Evolutionary conservation across 1,139 yeast genomes (phyloP).

Genomic region (Pichiaceae sp.): DNA sequence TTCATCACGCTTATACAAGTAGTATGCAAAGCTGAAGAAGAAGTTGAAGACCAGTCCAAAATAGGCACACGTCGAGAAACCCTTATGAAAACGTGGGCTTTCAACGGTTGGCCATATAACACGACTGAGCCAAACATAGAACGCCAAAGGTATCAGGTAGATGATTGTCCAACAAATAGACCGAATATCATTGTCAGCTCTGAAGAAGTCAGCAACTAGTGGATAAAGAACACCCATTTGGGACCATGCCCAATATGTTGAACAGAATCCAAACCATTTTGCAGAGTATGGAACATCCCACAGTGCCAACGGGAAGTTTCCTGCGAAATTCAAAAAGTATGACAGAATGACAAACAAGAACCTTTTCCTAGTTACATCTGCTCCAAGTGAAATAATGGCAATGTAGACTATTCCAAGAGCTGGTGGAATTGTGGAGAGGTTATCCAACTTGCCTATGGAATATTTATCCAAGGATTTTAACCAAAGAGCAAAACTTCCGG

Average conservation of each 20-base stretch:
- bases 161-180: slow-evolving; percentile 36
- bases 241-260: slow-evolving; percentile 42
- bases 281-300: slow-evolving; percentile 40
- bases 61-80: slow-evolving; percentile 30
- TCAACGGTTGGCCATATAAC: slow-evolving; percentile 46
- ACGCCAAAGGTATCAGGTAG: slow-evolving; percentile 36
- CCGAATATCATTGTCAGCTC: slow-evolving; percentile 36
- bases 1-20: slow-evolving; percentile 53
- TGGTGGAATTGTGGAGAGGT: slow-evolving; percentile 37
- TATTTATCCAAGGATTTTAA: slow-evolving; percentile 37
- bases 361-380: slow-evolving; percentile 40
- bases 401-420: slow-evolving; percentile 50
- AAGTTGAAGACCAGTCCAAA: slow-evolving; percentile 18
- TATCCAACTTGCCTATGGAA: slow-evolving; percentile 31
- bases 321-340: slow-evolving; percentile 29
- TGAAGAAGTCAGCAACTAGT: slow-evolving; percentile 38
- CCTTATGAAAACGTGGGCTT: slow-evolving; percentile 42
- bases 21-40: slow-evolving; percentile 26
- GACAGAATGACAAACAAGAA: slow-evolving; percentile 38
- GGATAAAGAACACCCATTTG: slow-evolving; percentile 34
- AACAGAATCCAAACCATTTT: slow-evolving; percentile 41
- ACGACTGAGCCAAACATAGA: slow-evolving; percentile 34
- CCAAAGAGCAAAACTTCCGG: slow-evolving; percentile 51
- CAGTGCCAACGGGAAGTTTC: slow-evolving; percentile 34
- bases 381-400: slow-evolving; percentile 32